These are phyloP conservation scores for Candida jianshihensis DNA, from an alignment of 805 yeast genomes.

Conservation along the genomic window DNA sequence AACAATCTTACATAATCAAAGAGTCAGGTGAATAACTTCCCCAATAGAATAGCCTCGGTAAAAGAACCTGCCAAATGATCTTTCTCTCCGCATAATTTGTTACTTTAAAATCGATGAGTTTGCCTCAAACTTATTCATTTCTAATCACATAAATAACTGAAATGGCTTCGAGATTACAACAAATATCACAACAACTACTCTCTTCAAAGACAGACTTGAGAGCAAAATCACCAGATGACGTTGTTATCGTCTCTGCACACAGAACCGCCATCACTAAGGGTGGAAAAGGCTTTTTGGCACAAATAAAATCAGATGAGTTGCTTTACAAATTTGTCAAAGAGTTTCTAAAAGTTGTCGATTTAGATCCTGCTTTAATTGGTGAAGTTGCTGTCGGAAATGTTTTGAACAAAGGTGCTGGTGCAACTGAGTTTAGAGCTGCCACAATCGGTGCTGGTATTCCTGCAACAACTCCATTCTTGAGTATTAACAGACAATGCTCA, in stretches of 20 bases:
- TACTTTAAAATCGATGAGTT: too few species aligned
- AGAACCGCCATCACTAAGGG: conserved; percentile 89
- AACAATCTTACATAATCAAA: too few species aligned
- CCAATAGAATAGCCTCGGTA: too few species aligned
- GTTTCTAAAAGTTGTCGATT: conserved; percentile 45
- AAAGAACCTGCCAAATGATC: too few species aligned
- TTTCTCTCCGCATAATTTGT: too few species aligned
- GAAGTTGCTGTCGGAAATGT: conserved; percentile 92
- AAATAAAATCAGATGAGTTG: conserved; percentile 74
- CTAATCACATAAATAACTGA: background rate
- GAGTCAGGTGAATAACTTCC: too few species aligned
- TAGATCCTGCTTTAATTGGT: conserved; percentile 56
- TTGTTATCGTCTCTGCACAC: conserved; percentile 84
- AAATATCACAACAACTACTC: conserved; percentile 27
- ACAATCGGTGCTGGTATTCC: conserved; percentile 89
- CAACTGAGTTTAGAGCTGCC: conserved; percentile 91
- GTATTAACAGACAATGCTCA: conserved; percentile 91
- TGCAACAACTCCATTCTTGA: conserved; percentile 65
- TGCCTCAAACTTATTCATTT: too few species aligned
- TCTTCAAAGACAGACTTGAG: conserved; percentile 5
- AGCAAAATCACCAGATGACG: conserved; percentile 48
- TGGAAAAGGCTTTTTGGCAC: conserved; percentile 80
- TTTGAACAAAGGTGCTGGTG: conserved; percentile 88
- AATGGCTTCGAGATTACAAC: conserved; percentile 31
- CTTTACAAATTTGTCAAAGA: conserved; percentile 58